These are phyloP conservation scores for Catharanthus roseus DNA, from an alignment of 257 asterid genomes.

Conservation along the genomic window DNA sequence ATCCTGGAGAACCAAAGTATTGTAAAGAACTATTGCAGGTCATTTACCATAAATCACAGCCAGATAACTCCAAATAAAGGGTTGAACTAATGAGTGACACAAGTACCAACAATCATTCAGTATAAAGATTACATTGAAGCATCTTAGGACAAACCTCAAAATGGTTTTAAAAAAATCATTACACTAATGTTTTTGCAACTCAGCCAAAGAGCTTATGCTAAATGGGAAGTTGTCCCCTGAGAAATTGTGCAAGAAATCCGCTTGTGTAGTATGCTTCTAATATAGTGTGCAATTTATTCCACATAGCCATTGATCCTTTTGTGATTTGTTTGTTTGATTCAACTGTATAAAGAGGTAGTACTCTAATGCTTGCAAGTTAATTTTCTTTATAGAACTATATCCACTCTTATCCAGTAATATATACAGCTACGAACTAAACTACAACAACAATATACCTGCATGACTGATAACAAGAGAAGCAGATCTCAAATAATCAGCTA, in stretches of 20 bases:
- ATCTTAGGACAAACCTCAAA: background rate
- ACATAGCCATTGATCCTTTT: background rate
- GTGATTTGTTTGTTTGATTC: background rate
- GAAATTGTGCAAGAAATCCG: background rate
- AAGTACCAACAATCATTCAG: background rate
- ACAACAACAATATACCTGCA: slow-evolving; percentile 46
- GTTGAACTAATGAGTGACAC: background rate
- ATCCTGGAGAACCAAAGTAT: background rate
- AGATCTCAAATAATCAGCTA: slow-evolving; percentile 71
- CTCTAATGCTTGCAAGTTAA: background rate
- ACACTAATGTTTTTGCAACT: background rate
- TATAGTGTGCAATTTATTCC: background rate
- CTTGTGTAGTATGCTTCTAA: background rate
- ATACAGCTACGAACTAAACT: background rate
- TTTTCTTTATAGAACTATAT: background rate
- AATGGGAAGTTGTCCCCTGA: background rate
- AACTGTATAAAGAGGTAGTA: background rate
- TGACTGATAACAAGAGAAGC: slow-evolving; percentile 94
- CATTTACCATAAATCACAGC: background rate
- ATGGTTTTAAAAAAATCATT: background rate
- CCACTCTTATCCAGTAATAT: background rate
- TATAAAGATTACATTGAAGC: background rate
- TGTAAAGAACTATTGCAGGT: too few species aligned
- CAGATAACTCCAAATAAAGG: background rate
- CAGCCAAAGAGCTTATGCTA: background rate